A percentile compares a stretch with the other conserved stretches of the same genome.
Evolutionary conservation across 805 yeast genomes (phyloP).

Genomic region (Debaryomyces castellii): DNA sequence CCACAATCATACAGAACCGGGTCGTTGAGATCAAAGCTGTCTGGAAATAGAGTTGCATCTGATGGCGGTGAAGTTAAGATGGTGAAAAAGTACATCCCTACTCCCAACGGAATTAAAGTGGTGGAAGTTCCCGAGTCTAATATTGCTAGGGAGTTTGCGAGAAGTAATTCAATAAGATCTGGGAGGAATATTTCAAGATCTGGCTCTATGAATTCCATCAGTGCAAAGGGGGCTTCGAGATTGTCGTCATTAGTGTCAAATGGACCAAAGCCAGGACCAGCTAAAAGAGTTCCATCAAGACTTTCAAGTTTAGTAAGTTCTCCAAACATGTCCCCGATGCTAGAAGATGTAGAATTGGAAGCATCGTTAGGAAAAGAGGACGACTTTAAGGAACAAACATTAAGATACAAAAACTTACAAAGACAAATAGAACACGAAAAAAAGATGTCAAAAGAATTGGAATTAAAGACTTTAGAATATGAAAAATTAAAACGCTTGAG

Average conservation of each 20-base stretch:
- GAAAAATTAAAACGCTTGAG: conserved; percentile 30
- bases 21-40: not conserved
- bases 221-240: conserved; percentile 16
- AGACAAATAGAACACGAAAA: conserved; percentile 40
- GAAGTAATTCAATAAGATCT: conserved; percentile 40
- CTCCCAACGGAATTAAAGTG: conserved; percentile 67
- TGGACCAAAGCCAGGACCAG: conserved; percentile 4
- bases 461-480: conserved; percentile 34
- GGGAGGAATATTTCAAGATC: conserved; percentile 26
- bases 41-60: not conserved
- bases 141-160: conserved; percentile 35
- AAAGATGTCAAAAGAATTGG: conserved; percentile 36
- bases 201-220: conserved; percentile 14
- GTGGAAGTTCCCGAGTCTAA: conserved; percentile 63
- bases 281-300: conserved; percentile 12
- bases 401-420: conserved; percentile 26
- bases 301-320: conserved; percentile 11
- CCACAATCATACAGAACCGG: conserved; percentile 7
- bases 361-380: conserved; percentile 19
- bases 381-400: conserved; percentile 24
- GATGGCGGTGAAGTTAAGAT: conserved; percentile 31
- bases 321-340: conserved; percentile 13
- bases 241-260: conserved; percentile 22
- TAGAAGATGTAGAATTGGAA: conserved; percentile 19
- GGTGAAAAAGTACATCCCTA: conserved; percentile 71